Evolutionary conservation across 495 filamentous ascomycete genomes (phyloP).

Genomic region (Xylaria venustula): DNA sequence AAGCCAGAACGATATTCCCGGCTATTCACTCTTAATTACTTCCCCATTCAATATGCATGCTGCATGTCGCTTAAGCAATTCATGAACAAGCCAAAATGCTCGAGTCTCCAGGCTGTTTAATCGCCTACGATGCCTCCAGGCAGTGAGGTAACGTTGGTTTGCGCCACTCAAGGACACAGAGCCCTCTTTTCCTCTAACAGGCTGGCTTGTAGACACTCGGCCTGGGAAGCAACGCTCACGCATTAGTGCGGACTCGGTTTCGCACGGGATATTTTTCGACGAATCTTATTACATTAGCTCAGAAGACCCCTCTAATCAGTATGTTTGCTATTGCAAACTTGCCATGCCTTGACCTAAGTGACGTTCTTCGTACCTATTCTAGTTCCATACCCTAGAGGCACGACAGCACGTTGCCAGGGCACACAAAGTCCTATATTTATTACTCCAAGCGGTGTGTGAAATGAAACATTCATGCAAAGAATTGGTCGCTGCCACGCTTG

Average conservation of each 20-base stretch:
- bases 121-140: background rate
- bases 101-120: background rate
- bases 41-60: background rate
- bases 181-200: background rate
- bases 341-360: background rate
- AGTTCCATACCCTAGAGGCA: background rate
- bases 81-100: background rate
- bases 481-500: background rate
- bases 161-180: background rate
- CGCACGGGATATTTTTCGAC: too few relatives aligned
- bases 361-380: too few relatives aligned
- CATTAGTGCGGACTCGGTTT: background rate
- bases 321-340: too few relatives aligned
- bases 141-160: background rate
- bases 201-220: background rate
- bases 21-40: background rate
- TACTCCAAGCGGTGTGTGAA: background rate
- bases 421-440: background rate
- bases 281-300: too few relatives aligned
- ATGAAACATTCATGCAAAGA: slow-evolving; percentile 2
- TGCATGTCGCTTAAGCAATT: background rate
- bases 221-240: slow-evolving; percentile 5
- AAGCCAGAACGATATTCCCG: background rate
- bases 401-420: background rate
- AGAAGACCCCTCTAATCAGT: background rate